Base-by-base conservation (phyloP, 441 rosid species). In the Sinapis alba region DNA sequence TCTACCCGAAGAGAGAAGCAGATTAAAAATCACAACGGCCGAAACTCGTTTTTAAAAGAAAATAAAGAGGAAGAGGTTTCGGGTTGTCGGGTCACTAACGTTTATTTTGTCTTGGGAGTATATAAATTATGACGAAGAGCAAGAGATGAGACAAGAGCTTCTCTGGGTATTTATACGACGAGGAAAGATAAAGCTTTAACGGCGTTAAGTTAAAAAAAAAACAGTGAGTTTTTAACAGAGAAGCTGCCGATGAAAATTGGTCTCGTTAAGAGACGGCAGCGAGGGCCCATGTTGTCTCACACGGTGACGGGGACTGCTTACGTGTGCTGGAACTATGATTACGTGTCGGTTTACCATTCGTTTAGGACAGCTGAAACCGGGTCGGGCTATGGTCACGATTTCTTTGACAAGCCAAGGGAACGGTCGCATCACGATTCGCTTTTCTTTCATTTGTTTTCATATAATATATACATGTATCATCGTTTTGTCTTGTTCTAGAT, bases 281-380 rank as follows among this genome's bases (percentile, higher is more conserved):
- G 45, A 56, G 84, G 75, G 79, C 77, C 82, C 88, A 85, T 56
- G 36, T 51, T 58, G 88, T 86, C 62, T 76, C n/a, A 76, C 41
- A 78, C 67, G 80, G 54, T 84, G 93, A 85, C 72, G 59, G 69
- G 19, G 75, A 71, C 63, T 41, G 85, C 83, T 86, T 80, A 82
- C 86, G 84, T 84, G 88, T 82, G 62, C 20, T 0, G 6, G 36
- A 68, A 80, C 81, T 47, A 20, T n/a, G 85, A 1, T 0, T 15
- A 82, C 76, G 85, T 82, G 84, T n/a, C n/a, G n/a, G n/a, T n/a
- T n/a, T n/a, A n/a, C n/a, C n/a, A n/a, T n/a, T n/a, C n/a, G 81
- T 0, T 19, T 0, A 0, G 67, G 7, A 69, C 34, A 71, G 76
- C 76, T 77, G 80, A 71, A 77, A 77, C 74, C 80, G 76, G 72